Base-by-base conservation (phyloP, 495 filamentous ascomycete species). In the Astrothelium subdiscretum region DNA sequence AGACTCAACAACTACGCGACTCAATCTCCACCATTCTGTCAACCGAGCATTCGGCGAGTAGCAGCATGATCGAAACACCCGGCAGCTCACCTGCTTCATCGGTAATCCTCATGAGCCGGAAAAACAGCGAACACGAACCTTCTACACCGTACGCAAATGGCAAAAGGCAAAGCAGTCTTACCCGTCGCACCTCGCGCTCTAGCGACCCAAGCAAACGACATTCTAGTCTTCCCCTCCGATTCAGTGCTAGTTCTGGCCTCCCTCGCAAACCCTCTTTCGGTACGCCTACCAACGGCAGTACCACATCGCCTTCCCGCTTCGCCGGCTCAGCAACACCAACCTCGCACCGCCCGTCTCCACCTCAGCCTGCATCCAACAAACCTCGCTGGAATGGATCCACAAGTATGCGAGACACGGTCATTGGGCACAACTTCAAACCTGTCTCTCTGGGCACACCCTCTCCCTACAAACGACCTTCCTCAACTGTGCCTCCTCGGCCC, bases 1-100 rank as follows among this genome's bases (percentile, higher is more conserved):
- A 71, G 32, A 82, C 78, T 32, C 89, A 94, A 69, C 89, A 87
- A 63, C 79, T 96, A 59, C 85, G 94, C 32, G 94, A 97, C 71
- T 97, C 92, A 0, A 87, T 97, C 60, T 97, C 92, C 2, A 96
- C 86, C 67, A 88, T 97, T 65, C 74, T 94, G 20, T 95, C 92
- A 0, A 87, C 89, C 65, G 94, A 97, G 69, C 84, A 85, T 66
- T 94, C 91, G 0, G 83, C 85, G 13, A 74, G 85, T 18, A 82
- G 81, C 65, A 94, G 87, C 71, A 80, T 84, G 31, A 77, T 83
- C 57, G 90, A 88, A 59, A 96, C 90, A 1, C 94, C 88, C 1
- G 87, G 85, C 59, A 95, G 83, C 77, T 96, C 92, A 3, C 94
- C 94, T 27, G 90, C 94, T 13, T 95, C 90, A 18, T 96, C 92